A percentile compares a stretch with the other conserved stretches of the same genome.
Conservation (phyloP, 805 yeast species). For the Wickerhamiella sorbophila region DNA sequence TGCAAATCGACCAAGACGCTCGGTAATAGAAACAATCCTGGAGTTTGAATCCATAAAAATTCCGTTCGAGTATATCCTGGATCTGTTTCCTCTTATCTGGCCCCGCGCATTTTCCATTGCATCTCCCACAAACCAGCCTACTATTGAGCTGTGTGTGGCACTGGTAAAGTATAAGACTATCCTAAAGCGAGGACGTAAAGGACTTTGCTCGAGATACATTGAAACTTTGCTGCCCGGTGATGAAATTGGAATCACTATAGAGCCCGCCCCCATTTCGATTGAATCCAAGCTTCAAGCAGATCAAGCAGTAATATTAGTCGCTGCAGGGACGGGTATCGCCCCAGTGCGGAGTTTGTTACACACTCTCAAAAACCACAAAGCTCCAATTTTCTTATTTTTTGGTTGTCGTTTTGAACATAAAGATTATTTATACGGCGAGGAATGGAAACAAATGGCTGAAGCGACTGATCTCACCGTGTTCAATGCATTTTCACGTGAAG, state of each 20-base stretch:
- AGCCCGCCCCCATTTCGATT: conserved; percentile 1
- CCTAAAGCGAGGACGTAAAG: conserved; percentile 58
- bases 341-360: conserved; percentile 56
- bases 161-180: conserved; percentile 78
- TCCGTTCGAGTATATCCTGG: conserved; percentile 64
- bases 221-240: conserved; percentile 36
- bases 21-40: conserved; percentile 64
- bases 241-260: conserved; percentile 26
- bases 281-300: conserved; percentile 25
- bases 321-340: conserved; percentile 96
- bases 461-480: conserved; percentile 22
- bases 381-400: conserved; percentile 41
- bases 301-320: conserved; percentile 44
- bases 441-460: conserved; percentile 31
- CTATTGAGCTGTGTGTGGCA: conserved; percentile 61
- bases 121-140: conserved; percentile 26
- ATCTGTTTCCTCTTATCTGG: conserved; percentile 60
- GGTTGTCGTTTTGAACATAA: conserved; percentile 57
- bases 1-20: conserved; percentile 85
- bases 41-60: conserved; percentile 68
- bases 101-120: conserved; percentile 84
- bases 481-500: conserved; percentile 35
- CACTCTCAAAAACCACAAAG: conserved; percentile 14
- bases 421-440: conserved; percentile 52
- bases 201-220: conserved; percentile 72